Base-by-base conservation (phyloP, 2,329 filamentous ascomycete species). In the Cladophialophora bantiana region DNA sequence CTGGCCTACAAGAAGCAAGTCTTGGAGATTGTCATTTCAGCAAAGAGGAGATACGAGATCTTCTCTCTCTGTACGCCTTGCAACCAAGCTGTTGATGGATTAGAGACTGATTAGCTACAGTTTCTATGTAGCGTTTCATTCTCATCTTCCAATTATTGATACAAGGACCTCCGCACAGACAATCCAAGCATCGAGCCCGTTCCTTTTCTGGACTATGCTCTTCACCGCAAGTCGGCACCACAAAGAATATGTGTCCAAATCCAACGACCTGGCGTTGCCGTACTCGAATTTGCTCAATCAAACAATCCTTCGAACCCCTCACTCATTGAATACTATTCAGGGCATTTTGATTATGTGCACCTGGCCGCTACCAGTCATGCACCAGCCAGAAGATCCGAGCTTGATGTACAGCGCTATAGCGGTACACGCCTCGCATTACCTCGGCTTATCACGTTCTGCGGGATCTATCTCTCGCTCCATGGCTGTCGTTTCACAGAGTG, bases 351-450 rank as follows among this genome's bases (percentile, higher is more conserved):
- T 36, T 26, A 57, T 65, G 34, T 65, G 54, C 35, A 53, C 54
- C 20, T 65, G 62, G 62, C 62, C 62, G 38, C 26, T 59, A 15
- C 62, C 62, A 20, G 45, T 64, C 62, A 64, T 64, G 62, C 50
- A 48, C 48, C 62, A 64, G 55, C 55, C 45, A 7, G 53, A 64
- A 20, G 62, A 64, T 53, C 62, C 62, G 31, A 64, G 62, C 31
- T 42, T 57, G 15, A 54, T 64, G 62, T 64, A 59, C 35, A 52
- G 54, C 6, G 9, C 34, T 15, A 64, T 59, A 10, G 55, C 62
- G 31, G 45, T 64, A 35, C 62, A 64, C 15, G 54, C 55, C 12
- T 56, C 62, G n/a, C 40, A 50, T 18, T 52, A 52, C 10, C 42
- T 64, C 13, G 55, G 62, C 20, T 42, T 64, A 15, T 55, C 54